These are phyloP conservation scores for Arthrinium phaeospermum DNA, from an alignment of 2,329 filamentous ascomycete genomes.

Conservation along the genomic window DNA sequence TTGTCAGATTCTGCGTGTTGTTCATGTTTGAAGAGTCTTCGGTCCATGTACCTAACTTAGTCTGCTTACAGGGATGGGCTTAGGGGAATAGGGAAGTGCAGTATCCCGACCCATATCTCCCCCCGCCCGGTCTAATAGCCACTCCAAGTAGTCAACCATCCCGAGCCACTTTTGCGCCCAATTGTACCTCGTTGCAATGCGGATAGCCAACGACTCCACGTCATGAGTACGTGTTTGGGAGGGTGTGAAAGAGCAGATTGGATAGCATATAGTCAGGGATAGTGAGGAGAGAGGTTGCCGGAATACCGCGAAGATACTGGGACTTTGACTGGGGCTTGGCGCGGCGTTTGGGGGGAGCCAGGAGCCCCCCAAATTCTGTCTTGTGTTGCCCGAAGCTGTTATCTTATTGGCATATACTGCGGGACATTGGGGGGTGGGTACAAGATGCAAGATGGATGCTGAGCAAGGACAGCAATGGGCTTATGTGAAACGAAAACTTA, in stretches of 20 bases:
- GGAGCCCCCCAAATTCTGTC: background rate
- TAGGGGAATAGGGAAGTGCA: background rate
- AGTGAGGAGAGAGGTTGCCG: conserved; percentile 14
- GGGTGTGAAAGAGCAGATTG: conserved; percentile 3
- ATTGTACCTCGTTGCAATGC: conserved; percentile 9
- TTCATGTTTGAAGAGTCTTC: conserved; percentile 15
- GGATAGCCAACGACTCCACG: conserved; percentile 3
- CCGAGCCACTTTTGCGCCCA: conserved; percentile 11
- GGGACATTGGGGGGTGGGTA: background rate
- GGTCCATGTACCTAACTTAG: conserved; percentile 15
- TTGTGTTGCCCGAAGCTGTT: conserved; percentile 1
- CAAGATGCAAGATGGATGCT: background rate
- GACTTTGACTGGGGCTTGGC: background rate
- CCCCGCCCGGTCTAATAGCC: conserved; percentile 14
- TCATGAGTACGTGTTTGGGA: conserved; percentile 3
- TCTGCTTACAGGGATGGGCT: conserved; percentile 5
- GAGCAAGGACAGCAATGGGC: background rate
- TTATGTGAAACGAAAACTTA: conserved; percentile 11
- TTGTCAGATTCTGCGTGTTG: conserved; percentile 3
- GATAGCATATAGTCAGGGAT: conserved; percentile 9
- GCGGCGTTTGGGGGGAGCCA: background rate
- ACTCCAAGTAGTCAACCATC: background rate
- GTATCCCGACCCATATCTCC: conserved; percentile 7
- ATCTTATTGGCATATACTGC: background rate
- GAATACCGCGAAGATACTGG: conserved; percentile 3